Conservation (phyloP, 2,329 filamentous ascomycete species). For the Curvularia spicifera region DNA sequence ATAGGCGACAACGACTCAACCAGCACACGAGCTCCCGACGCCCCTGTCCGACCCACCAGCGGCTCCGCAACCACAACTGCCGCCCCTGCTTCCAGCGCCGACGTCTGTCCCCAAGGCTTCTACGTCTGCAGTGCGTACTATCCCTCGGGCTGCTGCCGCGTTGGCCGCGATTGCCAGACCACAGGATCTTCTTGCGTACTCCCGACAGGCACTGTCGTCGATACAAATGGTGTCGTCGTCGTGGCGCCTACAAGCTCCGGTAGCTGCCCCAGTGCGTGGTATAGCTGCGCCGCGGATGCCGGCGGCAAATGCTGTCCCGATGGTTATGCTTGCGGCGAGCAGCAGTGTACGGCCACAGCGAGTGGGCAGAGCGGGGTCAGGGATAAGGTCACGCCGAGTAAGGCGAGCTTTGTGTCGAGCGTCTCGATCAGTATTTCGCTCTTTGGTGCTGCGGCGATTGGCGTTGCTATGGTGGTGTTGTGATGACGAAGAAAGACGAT, state of each 20-base stretch:
- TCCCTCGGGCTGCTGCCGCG: conserved; percentile 84
- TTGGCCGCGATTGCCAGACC: conserved; percentile 81
- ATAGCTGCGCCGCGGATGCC: conserved; percentile 67
- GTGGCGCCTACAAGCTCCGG: conserved; percentile 65
- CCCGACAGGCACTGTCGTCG: conserved; percentile 64
- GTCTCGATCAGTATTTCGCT: conserved; percentile 42
- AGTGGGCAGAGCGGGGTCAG: conserved; percentile 35
- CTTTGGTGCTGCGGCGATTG: conserved; percentile 38
- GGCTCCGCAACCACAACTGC: conserved; percentile 45
- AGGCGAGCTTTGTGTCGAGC: conserved; percentile 38
- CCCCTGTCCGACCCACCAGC: conserved; percentile 54
- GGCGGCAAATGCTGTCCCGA: conserved; percentile 86
- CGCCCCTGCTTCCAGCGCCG: conserved; percentile 72
- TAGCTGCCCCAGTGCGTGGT: conserved; percentile 80
- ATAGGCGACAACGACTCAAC: conserved; percentile 38
- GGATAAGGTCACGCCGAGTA: conserved; percentile 47
- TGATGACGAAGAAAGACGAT: conserved; percentile 19
- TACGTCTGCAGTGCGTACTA: conserved; percentile 88
- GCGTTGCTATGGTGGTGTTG: conserved; percentile 50
- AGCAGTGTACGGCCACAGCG: conserved; percentile 47
- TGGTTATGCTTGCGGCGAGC: conserved; percentile 45
- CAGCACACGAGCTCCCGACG: conserved; percentile 47
- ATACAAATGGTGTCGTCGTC: conserved; percentile 70
- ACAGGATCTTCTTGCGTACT: conserved; percentile 71
- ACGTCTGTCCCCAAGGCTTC: conserved; percentile 82